Conservation (phyloP, 2,329 filamentous ascomycete species). For the Ascocoryne sarcoides region DNA sequence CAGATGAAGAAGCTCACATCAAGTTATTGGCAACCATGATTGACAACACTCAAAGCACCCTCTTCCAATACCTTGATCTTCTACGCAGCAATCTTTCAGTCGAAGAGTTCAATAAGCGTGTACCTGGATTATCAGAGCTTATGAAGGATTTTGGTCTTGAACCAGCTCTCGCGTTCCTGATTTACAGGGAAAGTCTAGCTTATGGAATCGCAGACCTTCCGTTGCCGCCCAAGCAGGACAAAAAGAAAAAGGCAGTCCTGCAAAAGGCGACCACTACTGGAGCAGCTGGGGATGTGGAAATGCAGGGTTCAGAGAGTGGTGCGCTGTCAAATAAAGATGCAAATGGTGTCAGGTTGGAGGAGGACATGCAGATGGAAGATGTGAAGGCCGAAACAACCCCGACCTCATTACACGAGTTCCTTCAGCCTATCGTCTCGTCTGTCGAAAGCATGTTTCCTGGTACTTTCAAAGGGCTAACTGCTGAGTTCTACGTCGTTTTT, state of each 20-base stretch:
- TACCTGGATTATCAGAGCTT: constrained; percentile 67
- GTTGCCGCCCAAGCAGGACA: constrained; percentile 10
- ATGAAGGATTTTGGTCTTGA: constrained; percentile 74
- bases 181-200: constrained; percentile 67
- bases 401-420: constrained; percentile 53
- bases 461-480: constrained; percentile 61
- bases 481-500: constrained; percentile 82
- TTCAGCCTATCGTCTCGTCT: constrained; percentile 65
- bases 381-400: constrained; percentile 23
- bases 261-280: background rate
- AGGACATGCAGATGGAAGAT: constrained; percentile 35
- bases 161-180: constrained; percentile 73
- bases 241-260: constrained; percentile 3
- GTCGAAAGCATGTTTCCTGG: constrained; percentile 55
- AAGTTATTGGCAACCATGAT: constrained; percentile 83
- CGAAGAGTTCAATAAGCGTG: constrained; percentile 66
- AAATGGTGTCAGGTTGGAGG: constrained; percentile 11
- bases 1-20: constrained; percentile 67
- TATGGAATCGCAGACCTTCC: constrained; percentile 41
- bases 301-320: constrained; percentile 12
- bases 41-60: constrained; percentile 79
- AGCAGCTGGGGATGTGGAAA: constrained; percentile 45
- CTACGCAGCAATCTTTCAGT: constrained; percentile 70
- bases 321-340: background rate
- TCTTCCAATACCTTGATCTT: constrained; percentile 83